These are phyloP conservation scores for Fusarium sarcochroum DNA, from an alignment of 2,329 filamentous ascomycete genomes.

Conservation along the genomic window DNA sequence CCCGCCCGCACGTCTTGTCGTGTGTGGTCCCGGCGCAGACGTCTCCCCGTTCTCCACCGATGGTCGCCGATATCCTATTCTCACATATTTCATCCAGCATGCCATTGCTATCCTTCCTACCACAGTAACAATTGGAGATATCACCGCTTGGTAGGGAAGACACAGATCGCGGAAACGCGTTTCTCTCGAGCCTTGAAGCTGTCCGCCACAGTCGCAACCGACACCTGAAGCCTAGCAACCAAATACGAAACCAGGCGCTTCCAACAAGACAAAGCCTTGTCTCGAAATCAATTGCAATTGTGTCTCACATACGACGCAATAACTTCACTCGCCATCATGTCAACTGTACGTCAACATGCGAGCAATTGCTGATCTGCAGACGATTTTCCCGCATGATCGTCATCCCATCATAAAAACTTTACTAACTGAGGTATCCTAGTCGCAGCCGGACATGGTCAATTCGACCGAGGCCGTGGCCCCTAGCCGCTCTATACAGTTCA, in stretches of 20 bases:
- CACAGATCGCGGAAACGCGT: not conserved
- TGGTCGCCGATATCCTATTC: slow-evolving; percentile 44
- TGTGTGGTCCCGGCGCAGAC: slow-evolving; percentile 44
- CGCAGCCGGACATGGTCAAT: slow-evolving; percentile 48
- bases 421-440: slow-evolving; percentile 42
- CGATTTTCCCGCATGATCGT: not conserved
- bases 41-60: slow-evolving; percentile 40
- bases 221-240: slow-evolving; percentile 37
- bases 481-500: slow-evolving; percentile 54
- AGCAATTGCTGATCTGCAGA: slow-evolving; percentile 3
- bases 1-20: slow-evolving; percentile 32
- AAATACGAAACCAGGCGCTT: slow-evolving; percentile 32
- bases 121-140: slow-evolving; percentile 32
- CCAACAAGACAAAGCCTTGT: slow-evolving; percentile 34
- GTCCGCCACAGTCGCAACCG: slow-evolving; percentile 25
- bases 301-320: slow-evolving; percentile 20
- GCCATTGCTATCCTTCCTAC: slow-evolving; percentile 33
- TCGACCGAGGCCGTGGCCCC: slow-evolving; percentile 46
- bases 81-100: slow-evolving; percentile 40
- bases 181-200: slow-evolving; percentile 8
- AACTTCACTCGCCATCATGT: slow-evolving; percentile 45
- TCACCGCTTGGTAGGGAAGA: slow-evolving; percentile 18
- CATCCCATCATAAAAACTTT: not conserved
- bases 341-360: slow-evolving; percentile 47
- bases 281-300: slow-evolving; percentile 45